Evolutionary conservation across 805 yeast genomes (phyloP).

Genomic region (Torulaspora microellipsoides): DNA sequence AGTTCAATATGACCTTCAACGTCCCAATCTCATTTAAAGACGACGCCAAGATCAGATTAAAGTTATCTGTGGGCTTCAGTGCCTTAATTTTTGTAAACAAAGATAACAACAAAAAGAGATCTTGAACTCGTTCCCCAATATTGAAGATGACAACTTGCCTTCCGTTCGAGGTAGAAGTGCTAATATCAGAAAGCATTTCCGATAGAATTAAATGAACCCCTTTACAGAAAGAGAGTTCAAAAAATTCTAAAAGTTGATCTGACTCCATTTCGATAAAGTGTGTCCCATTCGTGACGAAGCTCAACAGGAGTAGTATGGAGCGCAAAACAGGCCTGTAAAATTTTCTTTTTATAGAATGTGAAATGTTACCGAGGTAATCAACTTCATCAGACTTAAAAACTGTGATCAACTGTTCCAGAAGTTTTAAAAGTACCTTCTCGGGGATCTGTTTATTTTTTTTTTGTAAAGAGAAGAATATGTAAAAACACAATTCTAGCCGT

Average conservation of each 20-base stretch:
- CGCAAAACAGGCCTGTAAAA: constrained; percentile 59
- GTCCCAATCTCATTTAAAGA: constrained; percentile 56
- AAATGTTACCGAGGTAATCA: constrained; percentile 42
- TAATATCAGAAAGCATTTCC: constrained; percentile 53
- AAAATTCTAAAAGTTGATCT: constrained; percentile 50
- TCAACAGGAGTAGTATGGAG: constrained; percentile 47
- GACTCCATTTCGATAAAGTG: constrained; percentile 45
- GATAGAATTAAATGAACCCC: constrained; percentile 59
- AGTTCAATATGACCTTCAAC: constrained; percentile 53
- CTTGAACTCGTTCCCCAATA: constrained; percentile 54
- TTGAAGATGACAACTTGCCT: constrained; percentile 34
- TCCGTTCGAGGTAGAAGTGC: constrained; percentile 35
- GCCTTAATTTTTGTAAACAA: constrained; percentile 55
- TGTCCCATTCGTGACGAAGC: constrained; percentile 40
- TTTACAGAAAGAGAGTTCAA: constrained; percentile 58
- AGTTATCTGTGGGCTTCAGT: constrained; percentile 44
- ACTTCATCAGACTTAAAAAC: constrained; percentile 47
- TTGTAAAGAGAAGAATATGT: constrained; percentile 31
- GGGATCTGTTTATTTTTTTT: constrained; percentile 19
- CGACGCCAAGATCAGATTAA: constrained; percentile 48
- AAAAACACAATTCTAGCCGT: constrained; percentile 66
- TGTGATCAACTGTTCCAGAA: constrained; percentile 25
- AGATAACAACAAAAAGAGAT: constrained; percentile 56
- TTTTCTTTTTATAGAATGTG: constrained; percentile 36
- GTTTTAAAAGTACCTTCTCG: constrained; percentile 27